Evolutionary conservation across 441 rosid species (phyloP), one percentile per base, ranked within the genome.

Genomic region (Erodium texanum): DNA sequence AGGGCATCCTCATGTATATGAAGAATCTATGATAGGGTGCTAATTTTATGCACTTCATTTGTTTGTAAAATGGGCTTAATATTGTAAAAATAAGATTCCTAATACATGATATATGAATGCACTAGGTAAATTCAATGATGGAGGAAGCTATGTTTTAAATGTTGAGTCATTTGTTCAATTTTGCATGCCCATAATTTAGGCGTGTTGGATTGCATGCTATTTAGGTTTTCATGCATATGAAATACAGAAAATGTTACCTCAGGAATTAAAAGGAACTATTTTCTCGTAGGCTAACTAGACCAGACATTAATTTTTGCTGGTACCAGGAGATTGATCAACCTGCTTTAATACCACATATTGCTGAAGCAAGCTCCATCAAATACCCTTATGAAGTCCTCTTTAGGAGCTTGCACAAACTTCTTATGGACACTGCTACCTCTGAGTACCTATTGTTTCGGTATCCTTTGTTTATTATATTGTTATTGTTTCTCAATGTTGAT

Each of bases 351-450:
- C 99, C 98, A 7, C 99, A 95, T 80, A 95, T 95, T 78, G 97
- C 98, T 67, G 98, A 95, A 86, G 99, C 99, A 52, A 92, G 88
- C 86, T 80, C 91, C 71, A 81, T 81, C 76, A 95, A 92, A 79
- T 92, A 92, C 82, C 98, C 98, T 24, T 89, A 95, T 62, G 99
- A 95, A 85, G 98, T 92, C 75, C 96, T 95, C 75, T 95, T 95
- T 80, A 83, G 98, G 85, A 92, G 98, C 75, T 80, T 87, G 79
- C 99, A 95, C 81, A 95, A 90, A 82, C 86, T 95, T 74, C 93
- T 95, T 65, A 86, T 95, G 93, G 99, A 95, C 80, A 95, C 99
- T 72, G 99, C 99, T 68, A 92, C 99, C 77, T 95, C 99, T 24
- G 99, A 95, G 99, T 95, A 86, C 77, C 75, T 71, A 27, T 27